Percentiles rank a stretch among this genome's conserved stretches.
Conservation (phyloP, 768 basidiomycete species). For the Chalciporus pseudorubinellus region DNA sequence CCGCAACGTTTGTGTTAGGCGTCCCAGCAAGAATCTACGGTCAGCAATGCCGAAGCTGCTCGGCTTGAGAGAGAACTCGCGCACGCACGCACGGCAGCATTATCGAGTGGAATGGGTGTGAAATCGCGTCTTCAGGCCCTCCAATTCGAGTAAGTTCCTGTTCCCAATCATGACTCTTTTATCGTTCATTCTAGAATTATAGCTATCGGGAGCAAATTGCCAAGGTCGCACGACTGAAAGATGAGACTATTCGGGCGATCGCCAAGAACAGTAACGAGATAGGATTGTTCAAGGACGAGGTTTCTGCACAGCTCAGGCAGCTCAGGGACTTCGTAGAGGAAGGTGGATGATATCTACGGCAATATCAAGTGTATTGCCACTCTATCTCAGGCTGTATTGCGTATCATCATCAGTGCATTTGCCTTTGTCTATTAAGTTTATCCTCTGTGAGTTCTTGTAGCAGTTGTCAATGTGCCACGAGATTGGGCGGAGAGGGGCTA, state of each 20-base stretch:
- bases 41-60: slow-evolving; percentile 62
- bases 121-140: slow-evolving; percentile 74
- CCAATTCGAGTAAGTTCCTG: slow-evolving; percentile 63
- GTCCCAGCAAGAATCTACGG: slow-evolving; percentile 70
- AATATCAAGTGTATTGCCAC: background rate
- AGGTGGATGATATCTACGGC: slow-evolving; percentile 28
- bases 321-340: slow-evolving; percentile 67
- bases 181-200: slow-evolving; percentile 6
- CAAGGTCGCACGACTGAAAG: slow-evolving; percentile 68
- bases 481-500: no score
- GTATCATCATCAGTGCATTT: background rate
- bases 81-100: slow-evolving; percentile 70
- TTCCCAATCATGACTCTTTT: background rate
- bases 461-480: no score
- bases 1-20: slow-evolving; percentile 43
- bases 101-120: slow-evolving; percentile 79
- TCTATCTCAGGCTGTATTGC: background rate
- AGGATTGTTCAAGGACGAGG: slow-evolving; percentile 75
- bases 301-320: slow-evolving; percentile 66
- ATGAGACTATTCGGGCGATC: slow-evolving; percentile 78
- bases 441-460: no score
- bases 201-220: slow-evolving; percentile 81
- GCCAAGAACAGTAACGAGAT: slow-evolving; percentile 85
- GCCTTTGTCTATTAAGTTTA: no score
- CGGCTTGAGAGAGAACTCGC: slow-evolving; percentile 71